Conservation (phyloP, 2,329 filamentous ascomycete genomes). For the Aureobasidium sp. region DNA sequence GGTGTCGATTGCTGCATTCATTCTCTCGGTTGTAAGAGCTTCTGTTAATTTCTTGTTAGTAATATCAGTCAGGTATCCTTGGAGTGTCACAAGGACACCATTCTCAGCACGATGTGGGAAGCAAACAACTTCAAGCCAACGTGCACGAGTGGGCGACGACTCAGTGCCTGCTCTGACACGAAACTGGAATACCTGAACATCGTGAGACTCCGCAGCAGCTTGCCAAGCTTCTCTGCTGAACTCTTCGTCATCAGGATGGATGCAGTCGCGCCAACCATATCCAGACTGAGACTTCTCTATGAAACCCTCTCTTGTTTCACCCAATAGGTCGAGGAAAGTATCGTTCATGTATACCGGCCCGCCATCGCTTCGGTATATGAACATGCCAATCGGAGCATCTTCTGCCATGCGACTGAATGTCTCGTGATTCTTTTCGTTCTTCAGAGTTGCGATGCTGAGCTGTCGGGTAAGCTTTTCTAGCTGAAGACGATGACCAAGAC, state of each 20-base stretch:
- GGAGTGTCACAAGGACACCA: neutral
- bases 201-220: constrained; percentile 21
- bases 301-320: neutral
- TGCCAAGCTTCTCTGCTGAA: neutral
- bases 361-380: neutral
- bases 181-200: constrained; percentile 18
- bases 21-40: constrained; percentile 16
- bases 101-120: neutral
- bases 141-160: constrained; percentile 15
- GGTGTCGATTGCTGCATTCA: constrained; percentile 27
- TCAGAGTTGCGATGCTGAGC: constrained; percentile 22
- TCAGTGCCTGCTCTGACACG: constrained; percentile 19
- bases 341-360: neutral
- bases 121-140: constrained; percentile 1
- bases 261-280: neutral
- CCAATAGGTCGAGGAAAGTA: neutral
- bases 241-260: neutral
- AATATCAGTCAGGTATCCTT: neutral
- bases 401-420: constrained; percentile 14
- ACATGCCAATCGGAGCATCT: constrained; percentile 9
- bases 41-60: neutral
- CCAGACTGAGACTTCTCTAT: neutral
- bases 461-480: constrained; percentile 23
- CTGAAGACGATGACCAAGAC: neutral
- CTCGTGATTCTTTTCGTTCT: constrained; percentile 27